A percentile compares a stretch with the other conserved stretches of the same genome.
phyloP scores from a whole-genome alignment of 1,284 basidiomycete species.

The Microbotryum intermedium region DNA sequence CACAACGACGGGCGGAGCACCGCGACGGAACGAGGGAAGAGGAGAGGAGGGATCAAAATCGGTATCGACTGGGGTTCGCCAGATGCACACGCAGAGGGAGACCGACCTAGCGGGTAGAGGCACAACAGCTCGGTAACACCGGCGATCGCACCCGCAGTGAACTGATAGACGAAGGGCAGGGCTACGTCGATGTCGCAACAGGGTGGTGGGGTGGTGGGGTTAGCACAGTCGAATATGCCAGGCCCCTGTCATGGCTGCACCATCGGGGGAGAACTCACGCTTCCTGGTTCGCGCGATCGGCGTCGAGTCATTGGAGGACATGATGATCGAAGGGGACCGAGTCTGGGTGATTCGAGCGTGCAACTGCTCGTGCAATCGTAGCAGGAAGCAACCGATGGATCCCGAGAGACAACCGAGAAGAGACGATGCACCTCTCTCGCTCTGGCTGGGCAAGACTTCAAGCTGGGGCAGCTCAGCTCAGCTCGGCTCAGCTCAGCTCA shows the following conservation, averaged over 20 bases:
- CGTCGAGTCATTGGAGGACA: too few species aligned
- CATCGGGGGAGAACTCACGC: background rate
- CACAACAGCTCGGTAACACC: constrained; percentile 72
- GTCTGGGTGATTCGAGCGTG: too few species aligned
- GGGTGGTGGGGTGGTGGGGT: background rate
- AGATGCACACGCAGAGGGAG: background rate
- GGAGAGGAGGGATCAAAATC: constrained; percentile 4
- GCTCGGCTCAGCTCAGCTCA: too few species aligned
- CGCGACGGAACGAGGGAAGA: background rate
- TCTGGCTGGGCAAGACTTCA: too few species aligned
- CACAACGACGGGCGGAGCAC: background rate
- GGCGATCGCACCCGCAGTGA: constrained; percentile 82
- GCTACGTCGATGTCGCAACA: constrained; percentile 10
- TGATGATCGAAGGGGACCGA: too few species aligned
- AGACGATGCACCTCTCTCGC: too few species aligned
- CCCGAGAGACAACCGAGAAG: too few species aligned
- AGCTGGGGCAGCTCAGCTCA: too few species aligned
- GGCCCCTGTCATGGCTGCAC: background rate
- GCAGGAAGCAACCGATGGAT: too few species aligned
- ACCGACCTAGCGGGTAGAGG: constrained; percentile 81
- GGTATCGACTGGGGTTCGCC: background rate
- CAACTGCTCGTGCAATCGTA: too few species aligned
- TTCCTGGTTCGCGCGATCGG: too few species aligned
- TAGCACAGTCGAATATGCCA: background rate
- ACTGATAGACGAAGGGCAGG: constrained; percentile 51